These are phyloP conservation scores for Pelargonium nanum DNA, from an alignment of 345 rosid species.

Conservation along the genomic window DNA sequence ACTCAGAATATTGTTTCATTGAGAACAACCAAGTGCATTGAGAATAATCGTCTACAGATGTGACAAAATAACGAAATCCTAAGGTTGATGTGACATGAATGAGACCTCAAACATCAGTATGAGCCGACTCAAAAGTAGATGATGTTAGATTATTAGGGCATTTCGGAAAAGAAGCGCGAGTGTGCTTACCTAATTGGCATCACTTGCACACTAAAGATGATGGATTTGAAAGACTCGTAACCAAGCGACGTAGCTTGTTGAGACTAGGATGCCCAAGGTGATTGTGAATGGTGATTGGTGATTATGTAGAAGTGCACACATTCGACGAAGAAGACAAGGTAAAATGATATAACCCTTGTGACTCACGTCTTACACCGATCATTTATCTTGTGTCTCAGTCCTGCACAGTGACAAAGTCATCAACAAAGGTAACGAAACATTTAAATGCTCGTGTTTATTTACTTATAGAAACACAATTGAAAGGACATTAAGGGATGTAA, in stretches of 20 bases:
- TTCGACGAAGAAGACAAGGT: neutral
- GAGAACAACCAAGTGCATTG: conserved; percentile 5
- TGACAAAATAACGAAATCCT: conserved; percentile 10
- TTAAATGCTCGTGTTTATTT: neutral
- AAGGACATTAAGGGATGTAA: too few species aligned
- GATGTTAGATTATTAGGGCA: conserved; percentile 4
- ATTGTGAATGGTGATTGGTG: neutral
- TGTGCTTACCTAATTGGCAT: conserved; percentile 8
- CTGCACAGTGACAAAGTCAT: neutral
- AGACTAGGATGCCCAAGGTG: neutral
- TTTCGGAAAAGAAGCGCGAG: neutral
- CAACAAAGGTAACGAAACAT: neutral
- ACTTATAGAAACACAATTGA: too few species aligned
- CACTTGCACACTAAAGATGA: neutral
- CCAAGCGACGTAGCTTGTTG: neutral
- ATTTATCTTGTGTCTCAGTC: neutral
- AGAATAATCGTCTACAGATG: conserved; percentile 8
- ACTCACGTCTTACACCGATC: neutral
- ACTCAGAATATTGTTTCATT: conserved; percentile 2
- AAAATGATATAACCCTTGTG: neutral
- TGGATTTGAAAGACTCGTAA: neutral
- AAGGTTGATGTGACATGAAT: neutral
- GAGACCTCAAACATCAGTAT: conserved; percentile 7
- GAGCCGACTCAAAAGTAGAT: conserved; percentile 7
- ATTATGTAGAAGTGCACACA: neutral